Conservation (phyloP, 192 early-diverging fungal genomes). For the Coemansia sp. region DNA sequence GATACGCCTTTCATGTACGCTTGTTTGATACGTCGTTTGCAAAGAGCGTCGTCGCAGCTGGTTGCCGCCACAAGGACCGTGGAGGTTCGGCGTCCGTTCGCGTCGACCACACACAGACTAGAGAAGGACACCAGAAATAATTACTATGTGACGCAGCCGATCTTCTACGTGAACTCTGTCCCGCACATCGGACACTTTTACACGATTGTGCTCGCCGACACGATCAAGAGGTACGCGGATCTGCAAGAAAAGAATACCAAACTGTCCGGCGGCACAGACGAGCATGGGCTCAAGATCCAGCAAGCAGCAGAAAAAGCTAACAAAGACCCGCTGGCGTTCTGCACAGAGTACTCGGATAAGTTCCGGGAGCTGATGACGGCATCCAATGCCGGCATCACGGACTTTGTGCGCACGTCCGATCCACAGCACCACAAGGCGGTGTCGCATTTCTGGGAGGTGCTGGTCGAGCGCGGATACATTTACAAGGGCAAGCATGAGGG, state of each 20-base stretch:
- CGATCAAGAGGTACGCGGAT: constrained; percentile 70
- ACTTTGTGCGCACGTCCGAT: constrained; percentile 88
- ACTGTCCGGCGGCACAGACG: constrained; percentile 79
- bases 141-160: constrained; percentile 79
- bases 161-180: constrained; percentile 69
- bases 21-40: background rate
- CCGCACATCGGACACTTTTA: constrained; percentile 97
- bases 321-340: constrained; percentile 69
- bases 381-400: constrained; percentile 75
- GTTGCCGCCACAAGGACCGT: background rate
- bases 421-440: constrained; percentile 70
- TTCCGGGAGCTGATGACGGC: constrained; percentile 62
- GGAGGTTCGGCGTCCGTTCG: constrained; percentile 14
- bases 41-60: background rate
- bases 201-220: constrained; percentile 83
- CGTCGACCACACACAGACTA: background rate
- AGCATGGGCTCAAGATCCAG: constrained; percentile 97
- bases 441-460: constrained; percentile 67
- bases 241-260: constrained; percentile 63
- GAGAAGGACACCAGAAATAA: constrained; percentile 16
- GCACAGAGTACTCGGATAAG: constrained; percentile 65
- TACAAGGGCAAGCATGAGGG: constrained; percentile 91
- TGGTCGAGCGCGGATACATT: constrained; percentile 72
- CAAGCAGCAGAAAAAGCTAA: constrained; percentile 72
- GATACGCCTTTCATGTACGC: background rate